phyloP scores from a whole-genome alignment of 2,329 filamentous ascomycete species.

The Fusarium pseudonygamai region DNA sequence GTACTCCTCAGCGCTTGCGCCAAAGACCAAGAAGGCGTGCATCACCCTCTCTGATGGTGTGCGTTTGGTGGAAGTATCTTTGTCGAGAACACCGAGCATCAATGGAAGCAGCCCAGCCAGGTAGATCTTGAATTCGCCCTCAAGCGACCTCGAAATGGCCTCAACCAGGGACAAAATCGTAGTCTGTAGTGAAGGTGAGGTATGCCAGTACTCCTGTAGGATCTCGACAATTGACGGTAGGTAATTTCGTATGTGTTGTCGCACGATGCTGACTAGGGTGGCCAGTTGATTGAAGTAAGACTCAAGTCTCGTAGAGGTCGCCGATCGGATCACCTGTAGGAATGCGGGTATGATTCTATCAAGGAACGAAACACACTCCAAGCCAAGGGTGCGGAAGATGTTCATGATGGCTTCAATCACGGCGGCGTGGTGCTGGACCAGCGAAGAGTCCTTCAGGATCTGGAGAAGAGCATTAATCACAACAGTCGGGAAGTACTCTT shows the following conservation, averaged over 20 bases:
- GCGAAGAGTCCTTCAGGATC: constrained; percentile 88
- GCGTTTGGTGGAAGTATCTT: constrained; percentile 79
- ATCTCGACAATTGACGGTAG: constrained; percentile 86
- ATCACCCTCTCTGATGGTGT: constrained; percentile 88
- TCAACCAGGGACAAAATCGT: constrained; percentile 94
- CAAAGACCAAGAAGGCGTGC: constrained; percentile 95
- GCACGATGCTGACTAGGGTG: constrained; percentile 91
- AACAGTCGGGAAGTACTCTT: constrained; percentile 98
- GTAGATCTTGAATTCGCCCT: constrained; percentile 98
- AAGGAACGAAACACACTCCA: constrained; percentile 96
- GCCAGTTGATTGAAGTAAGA: constrained; percentile 98
- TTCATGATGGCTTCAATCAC: constrained; percentile 99
- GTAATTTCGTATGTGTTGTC: constrained; percentile 94
- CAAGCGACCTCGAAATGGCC: constrained; percentile 89
- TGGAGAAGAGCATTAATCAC: constrained; percentile 95
- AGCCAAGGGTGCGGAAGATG: constrained; percentile 94
- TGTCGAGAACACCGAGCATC: constrained; percentile 94
- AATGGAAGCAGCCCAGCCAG: constrained; percentile 87
- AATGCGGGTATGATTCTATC: constrained; percentile 95
- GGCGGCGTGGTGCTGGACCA: constrained; percentile 89
- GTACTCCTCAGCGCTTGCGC: constrained; percentile 94
- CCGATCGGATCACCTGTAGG: constrained; percentile 85
- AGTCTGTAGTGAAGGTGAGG: constrained; percentile 80
- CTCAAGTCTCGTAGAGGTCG: constrained; percentile 80
- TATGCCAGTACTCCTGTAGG: constrained; percentile 90